phyloP scores from a whole-genome alignment of 2,329 filamentous ascomycete genomes.

The Apiospora arundinis region DNA sequence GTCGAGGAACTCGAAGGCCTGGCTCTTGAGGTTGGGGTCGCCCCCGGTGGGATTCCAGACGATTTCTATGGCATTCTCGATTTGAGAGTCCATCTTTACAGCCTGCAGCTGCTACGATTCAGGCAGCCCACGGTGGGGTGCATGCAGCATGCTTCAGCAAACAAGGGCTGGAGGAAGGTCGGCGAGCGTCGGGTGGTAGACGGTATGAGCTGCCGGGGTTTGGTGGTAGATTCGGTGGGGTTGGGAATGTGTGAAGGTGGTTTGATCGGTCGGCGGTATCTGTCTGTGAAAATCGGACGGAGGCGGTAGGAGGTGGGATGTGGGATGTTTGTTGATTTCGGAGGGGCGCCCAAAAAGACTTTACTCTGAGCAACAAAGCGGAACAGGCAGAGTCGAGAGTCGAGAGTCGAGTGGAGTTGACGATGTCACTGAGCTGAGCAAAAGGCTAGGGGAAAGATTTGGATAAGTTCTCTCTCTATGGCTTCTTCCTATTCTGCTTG shows the following conservation, averaged over 20 bases:
- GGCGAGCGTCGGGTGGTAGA: not conserved
- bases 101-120: constrained; percentile 47
- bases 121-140: constrained; percentile 46
- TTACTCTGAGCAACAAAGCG: not conserved
- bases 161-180: not conserved
- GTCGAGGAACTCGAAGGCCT: constrained; percentile 82
- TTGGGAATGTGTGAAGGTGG: not conserved
- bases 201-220: not conserved
- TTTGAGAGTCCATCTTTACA: constrained; percentile 54
- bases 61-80: constrained; percentile 95
- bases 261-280: not conserved
- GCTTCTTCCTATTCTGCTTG: not conserved
- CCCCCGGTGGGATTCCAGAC: constrained; percentile 83
- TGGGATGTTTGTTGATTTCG: not conserved
- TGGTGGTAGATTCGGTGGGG: constrained; percentile 9
- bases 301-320: not conserved
- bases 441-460: not conserved
- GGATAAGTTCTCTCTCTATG: not conserved
- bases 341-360: not conserved
- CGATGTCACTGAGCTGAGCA: not conserved
- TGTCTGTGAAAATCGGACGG: not conserved
- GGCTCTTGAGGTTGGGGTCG: constrained; percentile 70
- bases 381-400: not conserved
- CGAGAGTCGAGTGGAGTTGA: no score
- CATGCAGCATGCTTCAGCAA: constrained; percentile 50